Evolutionary conservation across 1,284 basidiomycete species (phyloP).

Genomic region (Microbotryum intermedium): DNA sequence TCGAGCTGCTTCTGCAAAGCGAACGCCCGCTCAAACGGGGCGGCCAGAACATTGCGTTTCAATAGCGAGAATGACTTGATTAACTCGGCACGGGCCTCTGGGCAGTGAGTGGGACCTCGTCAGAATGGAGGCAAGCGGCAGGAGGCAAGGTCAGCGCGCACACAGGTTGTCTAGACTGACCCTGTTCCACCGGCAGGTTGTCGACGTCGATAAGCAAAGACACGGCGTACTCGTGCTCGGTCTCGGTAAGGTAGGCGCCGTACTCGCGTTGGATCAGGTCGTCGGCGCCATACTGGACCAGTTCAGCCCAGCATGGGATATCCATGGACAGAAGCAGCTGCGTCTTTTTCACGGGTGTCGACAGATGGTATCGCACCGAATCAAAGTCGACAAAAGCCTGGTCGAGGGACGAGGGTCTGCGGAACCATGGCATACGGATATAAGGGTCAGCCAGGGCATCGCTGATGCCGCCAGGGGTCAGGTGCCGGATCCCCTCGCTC

Average conservation of each 20-base stretch:
- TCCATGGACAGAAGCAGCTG: slow-evolving; percentile 83
- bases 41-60: slow-evolving; percentile 89
- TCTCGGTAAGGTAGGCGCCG: slow-evolving; percentile 51
- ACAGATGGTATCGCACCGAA: slow-evolving; percentile 87
- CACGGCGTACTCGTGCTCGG: slow-evolving; percentile 81
- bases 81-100: slow-evolving; percentile 70
- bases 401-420: slow-evolving; percentile 78
- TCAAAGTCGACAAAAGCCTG: slow-evolving; percentile 97
- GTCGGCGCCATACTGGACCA: slow-evolving; percentile 72
- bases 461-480: background rate
- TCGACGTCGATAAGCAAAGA: slow-evolving; percentile 81
- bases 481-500: no score
- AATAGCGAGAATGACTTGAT: slow-evolving; percentile 75
- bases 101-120: background rate
- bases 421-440: background rate
- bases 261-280: slow-evolving; percentile 79
- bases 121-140: background rate
- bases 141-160: background rate
- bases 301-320: slow-evolving; percentile 93
- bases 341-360: slow-evolving; percentile 66
- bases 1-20: slow-evolving; percentile 78
- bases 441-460: background rate
- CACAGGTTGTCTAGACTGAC: slow-evolving; percentile 47
- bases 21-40: slow-evolving; percentile 89
- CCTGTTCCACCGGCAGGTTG: slow-evolving; percentile 63